Base-by-base conservation (phyloP, 495 filamentous ascomycete genomes). In the Aspergillus incahuasiensis region DNA sequence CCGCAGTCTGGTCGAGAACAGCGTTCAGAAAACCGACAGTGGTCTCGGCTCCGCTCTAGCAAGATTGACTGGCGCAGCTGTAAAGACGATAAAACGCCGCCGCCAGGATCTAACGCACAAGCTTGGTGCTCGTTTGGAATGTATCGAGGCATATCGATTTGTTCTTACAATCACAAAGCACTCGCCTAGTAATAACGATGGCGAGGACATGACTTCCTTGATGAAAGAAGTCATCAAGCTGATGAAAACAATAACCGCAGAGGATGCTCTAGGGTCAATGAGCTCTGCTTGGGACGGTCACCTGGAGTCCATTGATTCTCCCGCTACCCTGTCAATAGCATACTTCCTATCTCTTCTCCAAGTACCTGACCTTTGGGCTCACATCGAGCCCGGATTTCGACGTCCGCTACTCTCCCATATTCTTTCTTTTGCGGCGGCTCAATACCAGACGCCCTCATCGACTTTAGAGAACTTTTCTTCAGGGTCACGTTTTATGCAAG, bases 91-190 rank as follows among this genome's bases (percentile, higher is more conserved):
- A 34, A 65, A 63, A 28, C 65, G 65, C 45, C 65, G 67, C 39
- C 71, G 72, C 35, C 67, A 65, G 48, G 63, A 70, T 19, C 47
- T 64, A 47, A 54, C 56, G 42, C 62, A 67, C 28, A 57, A 52
- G 21, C 54, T 64, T 2, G 63, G 67, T 40, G 62, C 64, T 16
- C 49, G 63, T 11, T 52, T 73, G 19, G 75, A 78, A 44, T 68
- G 68, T 16, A 74, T 73, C 57, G 72, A 76, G 39, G 72, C 72
- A 15, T 75, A 73, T 56, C 68, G 60, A n/a, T 71, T 74, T 46
- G 56, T 60, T 12, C 58, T 76, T 48, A 28, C 63, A n/a, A 58
- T 63, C 3, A 49, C 67, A 21, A 66, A 66, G 47, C 66, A 53
- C 32, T 52, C 57, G 11, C 34, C 21, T 21, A 55, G 61, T 16